Evolutionary conservation across 768 basidiomycete genomes (phyloP), one percentile per base, ranked within the genome.

Genomic region (Leccinum incarnatum): DNA sequence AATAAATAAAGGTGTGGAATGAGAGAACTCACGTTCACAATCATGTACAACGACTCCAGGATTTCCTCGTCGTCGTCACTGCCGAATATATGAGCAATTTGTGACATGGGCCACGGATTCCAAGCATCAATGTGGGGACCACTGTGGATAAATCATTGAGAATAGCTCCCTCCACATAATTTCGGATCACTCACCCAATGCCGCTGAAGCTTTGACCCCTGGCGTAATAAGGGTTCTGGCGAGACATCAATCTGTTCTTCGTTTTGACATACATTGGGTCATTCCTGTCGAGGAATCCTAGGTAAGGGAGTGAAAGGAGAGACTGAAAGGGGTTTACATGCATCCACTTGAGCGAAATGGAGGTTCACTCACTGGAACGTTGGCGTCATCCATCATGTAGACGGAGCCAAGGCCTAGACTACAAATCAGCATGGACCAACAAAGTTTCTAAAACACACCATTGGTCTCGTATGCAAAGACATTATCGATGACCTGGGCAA

Each of bases 31-130:
- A 89, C 89, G 65, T 90, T 91, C 9, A 80, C 85, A 59, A 91
- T 81, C 62, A 78, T 75, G 60, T 88, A 88, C 21, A 92, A 69
- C 2, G 82, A 79, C 10, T 78, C 70, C 60, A 85, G 48, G 47
- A 92, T 91, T 63, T 89, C 89, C 17, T 74, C 68, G 65, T 91
- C 89, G 63, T 89, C 76, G 67, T 91, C 84, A 9, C 86, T 86
- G 3, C 89, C 87, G 67, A 84, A 91, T 58, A 91, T 87, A 15
- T 84, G 81, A 25, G 83, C 83, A 46, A 92, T 83, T 54, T 85
- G 87, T 23, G 89, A 87, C 90, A 92, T 92, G 2, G 89, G 90
- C 90, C 90, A 91, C 49, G 88, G 88, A 68, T 88, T 78, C 82
- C 82, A 87, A 10, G 82, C 80, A 66, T 84, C 82, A 51, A 87